Percentiles rank a stretch among this genome's conserved stretches.
phyloP scores from a whole-genome alignment of 2,329 filamentous ascomycete genomes.

The Clarireedia paspali region DNA sequence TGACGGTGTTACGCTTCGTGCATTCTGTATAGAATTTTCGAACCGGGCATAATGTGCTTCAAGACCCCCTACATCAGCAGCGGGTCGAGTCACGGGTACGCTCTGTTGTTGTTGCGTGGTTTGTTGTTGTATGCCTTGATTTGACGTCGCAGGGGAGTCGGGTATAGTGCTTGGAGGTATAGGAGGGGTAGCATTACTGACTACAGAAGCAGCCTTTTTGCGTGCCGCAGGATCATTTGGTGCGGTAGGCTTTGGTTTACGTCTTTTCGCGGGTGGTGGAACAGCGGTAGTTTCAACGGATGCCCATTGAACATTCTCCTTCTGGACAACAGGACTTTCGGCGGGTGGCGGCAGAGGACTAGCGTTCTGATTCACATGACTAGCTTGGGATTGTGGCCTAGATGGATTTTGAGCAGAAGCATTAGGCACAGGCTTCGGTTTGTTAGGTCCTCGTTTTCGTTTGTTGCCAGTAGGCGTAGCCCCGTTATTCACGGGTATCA shows the following conservation, averaged over 20 bases:
- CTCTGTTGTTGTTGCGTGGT: constrained; percentile 2
- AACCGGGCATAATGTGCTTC: constrained; percentile 30
- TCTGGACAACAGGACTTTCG: constrained; percentile 15
- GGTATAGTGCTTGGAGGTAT: constrained; percentile 24
- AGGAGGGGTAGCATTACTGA: constrained; percentile 24
- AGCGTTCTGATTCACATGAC: not conserved
- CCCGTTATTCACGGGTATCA: constrained; percentile 15
- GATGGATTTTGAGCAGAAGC: constrained; percentile 9
- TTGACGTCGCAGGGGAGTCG: constrained; percentile 22
- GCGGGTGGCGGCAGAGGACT: constrained; percentile 10
- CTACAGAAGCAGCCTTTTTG: constrained; percentile 22
- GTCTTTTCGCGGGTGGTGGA: constrained; percentile 33
- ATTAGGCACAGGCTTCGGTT: constrained; percentile 17
- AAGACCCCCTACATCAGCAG: constrained; percentile 23
- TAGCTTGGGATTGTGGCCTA: constrained; percentile 10
- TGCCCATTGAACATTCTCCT: constrained; percentile 24
- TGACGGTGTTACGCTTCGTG: constrained; percentile 21
- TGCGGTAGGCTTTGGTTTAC: constrained; percentile 31
- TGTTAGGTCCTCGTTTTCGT: constrained; percentile 23
- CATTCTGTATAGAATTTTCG: constrained; percentile 23
- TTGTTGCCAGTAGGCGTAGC: constrained; percentile 17
- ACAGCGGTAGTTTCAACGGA: constrained; percentile 20
- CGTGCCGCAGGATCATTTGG: constrained; percentile 18
- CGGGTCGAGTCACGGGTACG: constrained; percentile 22
- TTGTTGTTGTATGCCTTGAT: constrained; percentile 12